Base-by-base conservation (phyloP, 345 rosid species). In the Eutrema yunnanense region DNA sequence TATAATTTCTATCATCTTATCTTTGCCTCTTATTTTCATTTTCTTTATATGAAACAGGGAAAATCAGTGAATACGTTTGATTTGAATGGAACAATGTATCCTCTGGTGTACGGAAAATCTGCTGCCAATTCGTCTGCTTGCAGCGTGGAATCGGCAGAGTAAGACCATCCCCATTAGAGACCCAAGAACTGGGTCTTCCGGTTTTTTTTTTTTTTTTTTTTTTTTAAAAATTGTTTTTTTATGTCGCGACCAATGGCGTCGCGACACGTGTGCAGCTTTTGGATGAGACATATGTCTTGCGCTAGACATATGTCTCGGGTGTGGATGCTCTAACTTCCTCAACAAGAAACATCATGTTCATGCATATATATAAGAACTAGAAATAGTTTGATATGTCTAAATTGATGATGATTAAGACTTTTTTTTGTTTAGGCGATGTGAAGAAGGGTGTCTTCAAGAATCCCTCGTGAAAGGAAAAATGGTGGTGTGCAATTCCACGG, bases 381-480 rank as follows among this genome's bases (percentile, higher is more conserved):
- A 32, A n/a, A 36, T 3, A 41, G 41, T 5, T 16, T 27, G 41
- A 61, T 50, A 43, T 54, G n/a, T 53, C 47, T 46, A 8, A 11
- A 32, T 43, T 34, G 13, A 6, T 36, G n/a, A 57, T 57, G 11
- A 43, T 16, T 47, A 8, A 52, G 62, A 38, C n/a, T 7, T 33
- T 13, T 10, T 55, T 2, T 72, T 29, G 2, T 36, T 3, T 60
- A 80, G 85, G 69, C 1, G 1, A 26, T 84, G 87, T 64, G 0
- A 0, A 55, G 11, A 0, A 32, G 6, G 1, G 5, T 83, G 85
- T 51, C 44, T 83, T 2, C 12, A 77, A 8, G 1, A 27, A 6
- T 63, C 36, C 2, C 49, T 58, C 29, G 79, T 82, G 29, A 79
- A 72, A 30, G 84, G 81, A 37, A 85, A 82, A 67, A 79, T 81